These are phyloP conservation scores for Daphne laureola DNA, from an alignment of 441 rosid species.

Conservation along the genomic window DNA sequence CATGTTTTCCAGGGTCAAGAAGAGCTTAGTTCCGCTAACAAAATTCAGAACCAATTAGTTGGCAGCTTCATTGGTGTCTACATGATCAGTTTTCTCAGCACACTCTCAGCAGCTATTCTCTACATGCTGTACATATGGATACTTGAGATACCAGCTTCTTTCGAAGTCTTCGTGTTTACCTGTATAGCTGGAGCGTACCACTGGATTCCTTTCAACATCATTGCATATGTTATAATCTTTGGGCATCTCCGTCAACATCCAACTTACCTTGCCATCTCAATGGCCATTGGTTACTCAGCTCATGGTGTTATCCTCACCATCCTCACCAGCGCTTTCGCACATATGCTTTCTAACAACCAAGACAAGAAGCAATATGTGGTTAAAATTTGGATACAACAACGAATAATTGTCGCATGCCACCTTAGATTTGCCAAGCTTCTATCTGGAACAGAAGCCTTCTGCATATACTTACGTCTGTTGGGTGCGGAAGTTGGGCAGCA, in stretches of 20 bases:
- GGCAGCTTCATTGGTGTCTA: conserved; percentile 52
- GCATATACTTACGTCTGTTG: conserved; percentile 44
- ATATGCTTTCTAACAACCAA: conserved; percentile 24
- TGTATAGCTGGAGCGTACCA: conserved; percentile 60
- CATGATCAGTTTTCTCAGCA: conserved; percentile 45
- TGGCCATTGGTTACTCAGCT: conserved; percentile 36
- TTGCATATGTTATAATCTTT: conserved; percentile 41
- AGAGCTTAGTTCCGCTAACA: background rate
- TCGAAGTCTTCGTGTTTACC: conserved; percentile 35
- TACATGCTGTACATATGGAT: conserved; percentile 35
- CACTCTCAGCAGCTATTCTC: conserved; percentile 41
- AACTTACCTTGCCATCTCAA: conserved; percentile 26
- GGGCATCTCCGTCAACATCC: conserved; percentile 22
- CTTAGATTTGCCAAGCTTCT: conserved; percentile 56
- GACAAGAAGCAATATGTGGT: conserved; percentile 24
- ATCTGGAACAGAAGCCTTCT: conserved; percentile 66
- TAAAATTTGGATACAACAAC: conserved; percentile 42
- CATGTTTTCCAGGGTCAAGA: conserved; percentile 25
- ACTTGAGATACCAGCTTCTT: conserved; percentile 27
- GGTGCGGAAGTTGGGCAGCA: conserved; percentile 53
- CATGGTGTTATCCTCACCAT: conserved; percentile 52
- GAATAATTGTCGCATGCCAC: conserved; percentile 52
- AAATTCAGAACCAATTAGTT: conserved; percentile 19
- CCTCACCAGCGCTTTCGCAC: conserved; percentile 34
- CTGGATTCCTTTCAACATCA: conserved; percentile 50